Conservation (phyloP, 2,329 filamentous ascomycete species). For the Talaromyces sp. region DNA sequence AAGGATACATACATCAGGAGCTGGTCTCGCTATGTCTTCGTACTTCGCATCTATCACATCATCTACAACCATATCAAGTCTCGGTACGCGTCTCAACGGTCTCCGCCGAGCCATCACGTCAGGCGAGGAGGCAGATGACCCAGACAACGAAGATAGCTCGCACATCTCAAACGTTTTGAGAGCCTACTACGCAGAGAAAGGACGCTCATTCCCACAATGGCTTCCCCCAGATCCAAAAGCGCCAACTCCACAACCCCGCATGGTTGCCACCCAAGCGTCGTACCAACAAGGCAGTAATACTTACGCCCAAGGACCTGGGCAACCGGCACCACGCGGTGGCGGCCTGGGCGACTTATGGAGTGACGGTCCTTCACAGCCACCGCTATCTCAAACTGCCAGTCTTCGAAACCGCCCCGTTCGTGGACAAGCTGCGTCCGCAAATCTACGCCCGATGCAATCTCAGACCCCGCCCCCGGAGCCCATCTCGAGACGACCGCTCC, state of each 20-base stretch:
- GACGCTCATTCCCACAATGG: slow-evolving; percentile 75
- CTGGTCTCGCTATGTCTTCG: slow-evolving; percentile 57
- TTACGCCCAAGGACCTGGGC: slow-evolving; percentile 24
- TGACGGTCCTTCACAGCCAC: slow-evolving; percentile 32
- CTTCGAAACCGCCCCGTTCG: slow-evolving; percentile 28
- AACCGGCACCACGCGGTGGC: slow-evolving; percentile 38
- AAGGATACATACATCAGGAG: neutral
- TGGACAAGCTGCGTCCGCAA: slow-evolving; percentile 15
- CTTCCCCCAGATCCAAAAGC: slow-evolving; percentile 85
- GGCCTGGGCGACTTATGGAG: slow-evolving; percentile 59
- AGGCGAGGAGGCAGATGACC: slow-evolving; percentile 39
- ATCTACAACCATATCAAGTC: slow-evolving; percentile 44
- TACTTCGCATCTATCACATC: slow-evolving; percentile 69
- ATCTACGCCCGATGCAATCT: slow-evolving; percentile 17
- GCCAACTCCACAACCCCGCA: slow-evolving; percentile 47
- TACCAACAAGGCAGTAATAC: slow-evolving; percentile 29
- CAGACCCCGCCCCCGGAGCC: slow-evolving; percentile 21
- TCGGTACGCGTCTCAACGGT: slow-evolving; percentile 55
- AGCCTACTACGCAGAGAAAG: slow-evolving; percentile 88
- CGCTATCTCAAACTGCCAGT: slow-evolving; percentile 33
- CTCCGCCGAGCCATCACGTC: slow-evolving; percentile 47
- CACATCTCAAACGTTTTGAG: slow-evolving; percentile 92
- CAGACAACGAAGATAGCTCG: slow-evolving; percentile 70
- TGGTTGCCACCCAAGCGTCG: slow-evolving; percentile 52
- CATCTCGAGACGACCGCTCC: slow-evolving; percentile 54